Base-by-base conservation (phyloP, 1,139 yeast genomes). In the Meyerozyma athensensis region DNA sequence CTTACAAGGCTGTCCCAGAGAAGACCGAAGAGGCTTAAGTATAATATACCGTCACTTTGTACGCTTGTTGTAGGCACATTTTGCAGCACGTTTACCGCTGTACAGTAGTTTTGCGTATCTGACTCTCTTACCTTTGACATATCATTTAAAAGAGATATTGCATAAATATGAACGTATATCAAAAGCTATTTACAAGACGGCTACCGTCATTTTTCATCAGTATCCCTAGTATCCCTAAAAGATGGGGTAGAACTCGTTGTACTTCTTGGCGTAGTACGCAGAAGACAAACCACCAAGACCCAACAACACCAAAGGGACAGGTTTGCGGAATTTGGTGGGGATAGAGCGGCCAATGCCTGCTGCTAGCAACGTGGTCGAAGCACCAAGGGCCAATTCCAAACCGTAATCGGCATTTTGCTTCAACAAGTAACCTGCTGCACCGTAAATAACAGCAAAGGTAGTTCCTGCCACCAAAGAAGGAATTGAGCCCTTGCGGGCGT, bases 401-500 rank as follows among this genome's bases (percentile, higher is more conserved):
- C 96, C 97, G 63, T 77, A 78, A 55, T 85, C 87, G 43, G 79
- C 80, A 56, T 86, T 86, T 42, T 80, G 66, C 45, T 77, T 74
- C 46, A 86, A 68, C 48, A 89, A 68, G 60, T 86, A 85, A 24
- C 95, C 96, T 1, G 96, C 83, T 40, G 71, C 57, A 16, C 87
- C 94, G 58, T 80, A 90, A 32, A 83, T 58, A 4, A 77, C 70
- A 8, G 94, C 79, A 46, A 87, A 70, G 0, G 82, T 66, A 7
- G 81, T 53, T 22, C 97, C 97, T 2, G 94, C 95, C 33, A 80
- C 63, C 39, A 89, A 69, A 0, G 96, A 87, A 17, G 96, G 95
- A 26, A 81, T 52, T 2, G 96, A 86, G 12, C 82, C 76, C 53
- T 83, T 83, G 48, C 85, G 83, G 68, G 72, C 55, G 59, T 66